phyloP scores from a whole-genome alignment of 768 basidiomycete genomes.

The Albatrellus ellisii region DNA sequence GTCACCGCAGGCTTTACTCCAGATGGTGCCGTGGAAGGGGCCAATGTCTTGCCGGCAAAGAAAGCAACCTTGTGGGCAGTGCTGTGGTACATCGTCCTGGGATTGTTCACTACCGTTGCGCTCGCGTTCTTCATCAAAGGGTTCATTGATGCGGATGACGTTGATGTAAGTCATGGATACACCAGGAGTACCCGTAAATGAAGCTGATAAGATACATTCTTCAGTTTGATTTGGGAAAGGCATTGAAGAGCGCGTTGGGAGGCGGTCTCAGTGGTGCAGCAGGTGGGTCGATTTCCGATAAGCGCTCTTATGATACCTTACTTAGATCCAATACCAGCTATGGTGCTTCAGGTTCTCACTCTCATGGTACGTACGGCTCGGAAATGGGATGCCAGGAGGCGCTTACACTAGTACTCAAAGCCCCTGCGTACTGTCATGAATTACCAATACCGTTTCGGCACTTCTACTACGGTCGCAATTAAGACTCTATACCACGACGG shows the following conservation, averaged over 20 bases:
- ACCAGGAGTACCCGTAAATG: background rate
- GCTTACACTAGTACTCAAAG: conserved; percentile 21
- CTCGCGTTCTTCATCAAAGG: conserved; percentile 51
- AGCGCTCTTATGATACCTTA: background rate
- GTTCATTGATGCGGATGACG: conserved; percentile 55
- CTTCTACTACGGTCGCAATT: conserved; percentile 50
- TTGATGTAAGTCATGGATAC: conserved; percentile 34
- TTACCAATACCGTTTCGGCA: conserved; percentile 89
- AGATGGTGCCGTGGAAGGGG: background rate
- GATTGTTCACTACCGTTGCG: conserved; percentile 24
- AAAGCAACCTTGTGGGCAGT: conserved; percentile 18
- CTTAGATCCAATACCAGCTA: conserved; percentile 39
- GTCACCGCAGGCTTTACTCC: background rate
- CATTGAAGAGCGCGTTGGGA: conserved; percentile 73
- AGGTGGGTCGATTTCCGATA: conserved; percentile 26
- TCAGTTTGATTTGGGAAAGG: conserved; percentile 70
- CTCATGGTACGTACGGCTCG: conserved; percentile 42
- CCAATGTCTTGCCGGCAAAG: conserved; percentile 5
- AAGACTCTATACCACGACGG: conserved; percentile 65
- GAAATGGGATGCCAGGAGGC: background rate
- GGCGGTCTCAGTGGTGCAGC: conserved; percentile 87
- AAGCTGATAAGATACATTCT: background rate
- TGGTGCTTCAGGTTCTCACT: conserved; percentile 86
- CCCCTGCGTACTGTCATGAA: conserved; percentile 98
- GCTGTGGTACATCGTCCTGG: conserved; percentile 22